Conservation (phyloP, 2,329 filamentous ascomycete species). For the Dothiorella sarmentorum region DNA sequence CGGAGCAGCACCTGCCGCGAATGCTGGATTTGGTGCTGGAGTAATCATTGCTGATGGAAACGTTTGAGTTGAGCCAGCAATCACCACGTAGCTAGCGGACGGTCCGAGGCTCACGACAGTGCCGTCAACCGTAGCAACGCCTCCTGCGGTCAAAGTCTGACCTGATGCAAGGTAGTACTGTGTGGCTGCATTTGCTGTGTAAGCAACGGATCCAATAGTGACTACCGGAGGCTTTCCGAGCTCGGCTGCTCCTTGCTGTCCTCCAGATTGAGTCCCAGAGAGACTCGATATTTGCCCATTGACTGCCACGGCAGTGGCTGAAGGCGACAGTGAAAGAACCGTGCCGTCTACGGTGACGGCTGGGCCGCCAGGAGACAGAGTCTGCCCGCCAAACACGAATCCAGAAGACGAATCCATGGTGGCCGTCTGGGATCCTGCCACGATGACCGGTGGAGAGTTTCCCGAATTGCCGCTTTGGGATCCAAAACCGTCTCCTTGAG, state of each 20-base stretch:
- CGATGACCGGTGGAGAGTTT: not conserved
- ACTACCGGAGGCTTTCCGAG: slow-evolving; percentile 29
- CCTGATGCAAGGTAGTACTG: slow-evolving; percentile 43
- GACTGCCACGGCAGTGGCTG: slow-evolving; percentile 35
- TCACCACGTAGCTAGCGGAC: slow-evolving; percentile 38
- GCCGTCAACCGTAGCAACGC: slow-evolving; percentile 36
- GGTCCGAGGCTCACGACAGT: slow-evolving; percentile 41
- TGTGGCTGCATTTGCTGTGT: slow-evolving; percentile 46
- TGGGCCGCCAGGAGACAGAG: slow-evolving; percentile 33
- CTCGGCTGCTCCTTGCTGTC: slow-evolving; percentile 21
- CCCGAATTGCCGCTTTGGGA: not conserved
- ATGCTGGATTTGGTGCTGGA: slow-evolving; percentile 21
- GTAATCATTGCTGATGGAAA: slow-evolving; percentile 25
- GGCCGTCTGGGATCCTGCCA: slow-evolving; percentile 29
- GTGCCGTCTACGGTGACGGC: slow-evolving; percentile 37
- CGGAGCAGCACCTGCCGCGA: slow-evolving; percentile 27
- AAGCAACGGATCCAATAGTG: slow-evolving; percentile 38
- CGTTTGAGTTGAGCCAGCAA: slow-evolving; percentile 37
- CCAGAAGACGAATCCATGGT: slow-evolving; percentile 32
- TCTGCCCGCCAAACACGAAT: slow-evolving; percentile 35
- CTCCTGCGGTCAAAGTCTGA: slow-evolving; percentile 38
- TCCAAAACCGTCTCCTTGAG: slow-evolving; percentile 1
- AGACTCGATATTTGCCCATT: slow-evolving; percentile 30
- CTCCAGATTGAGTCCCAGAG: slow-evolving; percentile 9
- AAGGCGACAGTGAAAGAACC: slow-evolving; percentile 32